Evolutionary conservation across 208 protist species (phyloP).

Genomic region (Leishmania lainsoni): DNA sequence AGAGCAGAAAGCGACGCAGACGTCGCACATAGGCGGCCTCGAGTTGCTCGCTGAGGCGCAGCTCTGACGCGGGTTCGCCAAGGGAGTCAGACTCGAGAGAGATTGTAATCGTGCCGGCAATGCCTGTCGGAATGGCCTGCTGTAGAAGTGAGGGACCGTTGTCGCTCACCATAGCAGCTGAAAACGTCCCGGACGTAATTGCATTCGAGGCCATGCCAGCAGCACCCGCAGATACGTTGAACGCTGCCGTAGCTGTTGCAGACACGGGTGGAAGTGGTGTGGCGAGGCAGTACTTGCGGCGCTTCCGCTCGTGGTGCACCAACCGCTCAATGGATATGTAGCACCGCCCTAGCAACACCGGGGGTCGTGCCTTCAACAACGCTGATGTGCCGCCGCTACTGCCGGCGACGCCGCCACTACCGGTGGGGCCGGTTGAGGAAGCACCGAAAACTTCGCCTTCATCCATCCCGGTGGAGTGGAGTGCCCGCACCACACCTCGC

Average conservation of each 20-base stretch:
- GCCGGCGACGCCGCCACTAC: not conserved
- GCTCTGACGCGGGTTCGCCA: conserved; percentile 32
- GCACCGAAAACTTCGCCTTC: conserved; percentile 8
- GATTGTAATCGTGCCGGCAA: conserved; percentile 71
- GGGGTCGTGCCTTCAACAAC: not conserved
- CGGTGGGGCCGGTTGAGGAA: not conserved
- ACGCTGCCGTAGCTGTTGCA: not conserved
- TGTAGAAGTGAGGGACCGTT: conserved; percentile 27
- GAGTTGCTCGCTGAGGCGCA: conserved; percentile 39
- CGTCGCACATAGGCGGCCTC: conserved; percentile 50
- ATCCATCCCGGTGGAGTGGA: conserved; percentile 4
- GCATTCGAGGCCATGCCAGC: not conserved
- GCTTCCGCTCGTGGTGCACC: conserved; percentile 49
- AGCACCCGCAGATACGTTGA: not conserved
- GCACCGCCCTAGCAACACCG: conserved; percentile 62
- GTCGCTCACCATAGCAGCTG: conserved; percentile 4
- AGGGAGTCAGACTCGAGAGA: conserved; percentile 66
- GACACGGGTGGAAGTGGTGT: conserved; percentile 22
- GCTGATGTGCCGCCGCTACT: not conserved
- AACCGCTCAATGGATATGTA: conserved; percentile 69
- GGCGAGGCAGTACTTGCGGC: conserved; percentile 42
- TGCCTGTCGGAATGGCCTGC: conserved; percentile 33
- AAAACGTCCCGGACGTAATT: not conserved
- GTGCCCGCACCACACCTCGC: conserved; percentile 24
- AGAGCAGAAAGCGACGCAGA: conserved; percentile 66